Conservation (phyloP, 2,329 filamentous ascomycete species). For the Diaporthe sp. region DNA sequence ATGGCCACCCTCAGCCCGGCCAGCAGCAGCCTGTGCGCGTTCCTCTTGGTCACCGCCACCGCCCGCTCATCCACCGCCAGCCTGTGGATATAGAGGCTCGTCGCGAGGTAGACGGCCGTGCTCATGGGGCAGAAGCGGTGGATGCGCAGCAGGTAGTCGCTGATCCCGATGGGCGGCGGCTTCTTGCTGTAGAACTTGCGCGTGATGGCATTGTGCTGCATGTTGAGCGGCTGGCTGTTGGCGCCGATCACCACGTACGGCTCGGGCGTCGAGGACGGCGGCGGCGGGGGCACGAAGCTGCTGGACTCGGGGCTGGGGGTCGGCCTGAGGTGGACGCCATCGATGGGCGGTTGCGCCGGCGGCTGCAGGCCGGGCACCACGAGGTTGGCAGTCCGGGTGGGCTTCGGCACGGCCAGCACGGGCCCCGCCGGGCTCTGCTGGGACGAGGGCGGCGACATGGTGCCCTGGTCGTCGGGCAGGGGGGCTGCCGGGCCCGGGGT, state of each 20-base stretch:
- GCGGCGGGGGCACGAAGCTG: conserved; percentile 42
- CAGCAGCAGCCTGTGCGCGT: conserved; percentile 87
- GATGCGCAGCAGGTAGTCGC: conserved; percentile 87
- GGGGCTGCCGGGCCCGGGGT: conserved; percentile 33
- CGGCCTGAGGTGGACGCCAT: conserved; percentile 66
- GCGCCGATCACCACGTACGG: conserved; percentile 75
- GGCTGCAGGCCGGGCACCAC: conserved; percentile 39
- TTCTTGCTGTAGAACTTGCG: conserved; percentile 94
- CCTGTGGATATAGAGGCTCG: conserved; percentile 87
- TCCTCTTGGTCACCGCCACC: conserved; percentile 84
- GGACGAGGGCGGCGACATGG: conserved; percentile 13
- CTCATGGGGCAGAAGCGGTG: conserved; percentile 95
- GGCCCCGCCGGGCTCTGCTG: conserved; percentile 33
- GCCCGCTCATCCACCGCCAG: conserved; percentile 82
- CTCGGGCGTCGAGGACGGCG: conserved; percentile 50
- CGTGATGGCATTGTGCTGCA: conserved; percentile 88
- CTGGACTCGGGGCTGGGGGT: conserved; percentile 42
- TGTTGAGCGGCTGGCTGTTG: conserved; percentile 77
- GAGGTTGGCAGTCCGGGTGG: conserved; percentile 38
- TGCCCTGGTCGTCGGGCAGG: conserved; percentile 19
- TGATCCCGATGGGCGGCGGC: conserved; percentile 84
- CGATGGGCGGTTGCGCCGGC: conserved; percentile 53
- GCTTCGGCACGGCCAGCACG: conserved; percentile 2
- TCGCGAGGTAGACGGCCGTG: conserved; percentile 91
- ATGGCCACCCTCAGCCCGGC: conserved; percentile 89